A percentile compares a stretch with the other conserved stretches of the same genome.
phyloP scores from a whole-genome alignment of 805 yeast genomes.

The Ogataea angusta region DNA sequence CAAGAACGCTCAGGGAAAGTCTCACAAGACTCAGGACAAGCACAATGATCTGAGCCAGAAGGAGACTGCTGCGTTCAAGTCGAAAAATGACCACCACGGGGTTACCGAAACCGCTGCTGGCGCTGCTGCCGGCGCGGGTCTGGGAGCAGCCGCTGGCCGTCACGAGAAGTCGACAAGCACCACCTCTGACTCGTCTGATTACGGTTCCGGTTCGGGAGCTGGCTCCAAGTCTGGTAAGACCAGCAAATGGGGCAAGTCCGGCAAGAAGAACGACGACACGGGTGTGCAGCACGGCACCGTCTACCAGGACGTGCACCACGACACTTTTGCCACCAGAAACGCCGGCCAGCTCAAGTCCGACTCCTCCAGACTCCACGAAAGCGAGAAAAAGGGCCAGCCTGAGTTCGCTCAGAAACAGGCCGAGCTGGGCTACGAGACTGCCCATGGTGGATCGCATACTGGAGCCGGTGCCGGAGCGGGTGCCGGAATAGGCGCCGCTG shows the following conservation, averaged over 20 bases:
- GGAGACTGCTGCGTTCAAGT: too few relatives aligned
- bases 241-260: constrained; percentile 2
- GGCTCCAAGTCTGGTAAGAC: not conserved
- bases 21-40: too few relatives aligned
- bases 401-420: constrained; percentile 2
- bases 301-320: constrained; percentile 16
- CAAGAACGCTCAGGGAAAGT: too few relatives aligned
- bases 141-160: constrained; percentile 8
- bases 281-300: constrained; percentile 17
- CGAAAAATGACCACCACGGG: not conserved
- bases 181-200: not conserved
- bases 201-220: not conserved
- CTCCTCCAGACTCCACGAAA: not conserved
- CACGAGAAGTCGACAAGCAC: not conserved
- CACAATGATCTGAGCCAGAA: too few relatives aligned
- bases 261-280: not conserved
- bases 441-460: constrained; percentile 3
- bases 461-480: constrained; percentile 8
- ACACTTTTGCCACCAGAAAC: constrained; percentile 6
- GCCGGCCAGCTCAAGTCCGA: not conserved
- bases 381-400: constrained; percentile 1
- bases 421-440: constrained; percentile 6
- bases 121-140: constrained; percentile 9
- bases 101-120: constrained; percentile 1
- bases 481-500: constrained; percentile 14